phyloP scores from a whole-genome alignment of 1,284 basidiomycete species.

The Exobasidium rhododendri region DNA sequence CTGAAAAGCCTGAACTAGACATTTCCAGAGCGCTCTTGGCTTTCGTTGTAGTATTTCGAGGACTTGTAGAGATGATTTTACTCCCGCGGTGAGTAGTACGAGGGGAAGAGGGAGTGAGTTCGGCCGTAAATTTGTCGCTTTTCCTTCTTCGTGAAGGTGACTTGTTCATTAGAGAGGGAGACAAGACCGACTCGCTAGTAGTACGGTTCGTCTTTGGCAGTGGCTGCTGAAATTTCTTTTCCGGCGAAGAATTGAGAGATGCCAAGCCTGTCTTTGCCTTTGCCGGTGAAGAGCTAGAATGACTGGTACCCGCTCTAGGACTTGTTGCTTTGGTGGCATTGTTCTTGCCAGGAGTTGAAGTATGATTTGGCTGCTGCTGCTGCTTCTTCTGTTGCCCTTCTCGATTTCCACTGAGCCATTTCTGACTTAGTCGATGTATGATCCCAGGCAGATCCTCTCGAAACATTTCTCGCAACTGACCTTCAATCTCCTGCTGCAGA shows the following conservation, averaged over 20 bases:
- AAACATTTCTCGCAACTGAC: slow-evolving; percentile 95
- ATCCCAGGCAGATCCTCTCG: slow-evolving; percentile 93
- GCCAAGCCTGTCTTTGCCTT: background rate
- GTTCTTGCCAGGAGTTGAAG: background rate
- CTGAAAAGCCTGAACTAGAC: background rate
- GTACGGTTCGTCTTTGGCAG: background rate
- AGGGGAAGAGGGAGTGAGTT: background rate
- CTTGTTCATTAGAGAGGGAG: background rate
- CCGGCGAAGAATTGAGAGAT: background rate
- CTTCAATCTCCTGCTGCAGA: slow-evolving; percentile 75
- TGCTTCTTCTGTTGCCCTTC: background rate
- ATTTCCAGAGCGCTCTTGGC: background rate
- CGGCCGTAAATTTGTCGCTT: background rate
- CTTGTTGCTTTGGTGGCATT: background rate
- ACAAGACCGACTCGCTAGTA: background rate
- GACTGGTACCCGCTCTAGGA: background rate
- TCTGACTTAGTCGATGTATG: slow-evolving; percentile 90
- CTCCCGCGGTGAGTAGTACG: background rate
- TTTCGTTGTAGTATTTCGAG: background rate
- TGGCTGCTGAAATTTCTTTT: background rate
- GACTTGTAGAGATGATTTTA: background rate
- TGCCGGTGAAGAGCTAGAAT: background rate
- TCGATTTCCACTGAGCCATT: slow-evolving; percentile 66
- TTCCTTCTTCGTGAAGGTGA: background rate
- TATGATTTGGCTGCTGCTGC: background rate